phyloP scores from a whole-genome alignment of 202 grass and related monocot genomes.

The Zoysia matrella region DNA sequence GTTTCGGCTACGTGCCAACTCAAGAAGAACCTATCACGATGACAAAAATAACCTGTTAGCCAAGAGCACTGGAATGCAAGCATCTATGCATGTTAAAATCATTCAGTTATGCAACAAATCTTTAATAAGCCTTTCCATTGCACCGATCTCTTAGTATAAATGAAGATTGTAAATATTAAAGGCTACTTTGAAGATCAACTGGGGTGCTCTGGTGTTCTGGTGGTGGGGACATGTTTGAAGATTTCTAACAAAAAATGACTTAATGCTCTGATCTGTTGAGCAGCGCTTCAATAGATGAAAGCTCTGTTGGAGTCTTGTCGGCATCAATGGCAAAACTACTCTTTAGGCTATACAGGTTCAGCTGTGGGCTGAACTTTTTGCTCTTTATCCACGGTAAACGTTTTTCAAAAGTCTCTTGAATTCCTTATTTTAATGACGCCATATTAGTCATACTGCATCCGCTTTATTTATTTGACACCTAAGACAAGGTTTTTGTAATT shows the following conservation, averaged over 20 bases:
- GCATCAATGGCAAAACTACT: neutral
- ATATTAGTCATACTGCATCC: too few species aligned
- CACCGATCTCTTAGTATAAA: neutral
- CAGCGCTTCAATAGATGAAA: neutral
- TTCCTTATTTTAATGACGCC: neutral
- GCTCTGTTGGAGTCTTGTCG: neutral
- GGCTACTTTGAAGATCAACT: neutral
- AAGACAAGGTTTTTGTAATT: neutral
- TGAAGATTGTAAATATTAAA: neutral
- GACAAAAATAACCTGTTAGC: conserved; percentile 27
- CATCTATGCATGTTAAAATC: neutral
- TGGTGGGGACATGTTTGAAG: neutral
- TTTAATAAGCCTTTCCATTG: neutral
- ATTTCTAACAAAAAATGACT: conserved; percentile 8
- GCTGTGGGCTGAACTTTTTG: neutral
- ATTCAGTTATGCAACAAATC: conserved; percentile 14
- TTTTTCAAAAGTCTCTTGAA: neutral
- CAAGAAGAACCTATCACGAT: conserved; percentile 71
- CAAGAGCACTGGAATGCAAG: neutral
- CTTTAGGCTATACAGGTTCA: neutral
- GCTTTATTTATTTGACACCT: neutral
- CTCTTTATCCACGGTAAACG: neutral
- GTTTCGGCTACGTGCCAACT: conserved; percentile 73
- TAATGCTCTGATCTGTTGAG: neutral
- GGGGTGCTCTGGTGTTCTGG: neutral